These are phyloP conservation scores for Urostyla sp. DNA, from an alignment of 73 alveolate species.

Conservation along the genomic window DNA sequence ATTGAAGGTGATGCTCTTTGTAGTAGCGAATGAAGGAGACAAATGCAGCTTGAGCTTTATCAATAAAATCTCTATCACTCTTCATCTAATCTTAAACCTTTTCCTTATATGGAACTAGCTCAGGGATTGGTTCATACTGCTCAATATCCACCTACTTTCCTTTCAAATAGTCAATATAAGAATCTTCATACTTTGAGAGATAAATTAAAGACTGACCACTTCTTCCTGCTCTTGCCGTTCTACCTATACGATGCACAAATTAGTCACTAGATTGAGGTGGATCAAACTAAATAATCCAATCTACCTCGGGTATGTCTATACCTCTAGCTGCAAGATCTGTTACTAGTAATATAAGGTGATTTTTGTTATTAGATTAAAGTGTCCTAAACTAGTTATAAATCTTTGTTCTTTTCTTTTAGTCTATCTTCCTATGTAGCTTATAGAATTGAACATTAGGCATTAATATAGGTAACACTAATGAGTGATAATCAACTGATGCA, in stretches of 20 bases:
- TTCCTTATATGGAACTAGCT: conserved; percentile 15
- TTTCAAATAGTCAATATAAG: conserved; percentile 59
- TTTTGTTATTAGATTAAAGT: conserved; percentile 38
- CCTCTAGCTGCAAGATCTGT: conserved; percentile 99
- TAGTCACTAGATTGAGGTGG: conserved; percentile 97
- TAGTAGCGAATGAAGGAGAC: conserved; percentile 96
- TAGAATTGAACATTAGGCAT: conserved; percentile 58
- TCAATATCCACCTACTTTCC: conserved; percentile 53
- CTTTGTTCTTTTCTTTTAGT: conserved; percentile 92
- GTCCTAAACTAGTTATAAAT: conserved; percentile 81
- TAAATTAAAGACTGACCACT: conserved; percentile 81
- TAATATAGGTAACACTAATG: conserved; percentile 66
- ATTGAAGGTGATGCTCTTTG: conserved; percentile 91
- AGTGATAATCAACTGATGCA: conserved; percentile 91
- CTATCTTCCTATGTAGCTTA: conserved; percentile 97
- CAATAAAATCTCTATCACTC: conserved; percentile 91
- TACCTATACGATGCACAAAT: conserved; percentile 97
- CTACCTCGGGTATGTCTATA: conserved; percentile 96
- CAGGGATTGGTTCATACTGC: conserved; percentile 13
- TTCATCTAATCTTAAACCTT: conserved; percentile 64
- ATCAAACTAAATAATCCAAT: conserved; percentile 96
- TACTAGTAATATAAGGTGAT: conserved; percentile 87
- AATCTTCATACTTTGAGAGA: conserved; percentile 50
- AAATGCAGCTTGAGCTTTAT: conserved; percentile 96
- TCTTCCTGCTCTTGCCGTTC: conserved; percentile 99